These are phyloP conservation scores for Colletotrichum karsti DNA, from an alignment of 2,329 filamentous ascomycete species.

Conservation along the genomic window DNA sequence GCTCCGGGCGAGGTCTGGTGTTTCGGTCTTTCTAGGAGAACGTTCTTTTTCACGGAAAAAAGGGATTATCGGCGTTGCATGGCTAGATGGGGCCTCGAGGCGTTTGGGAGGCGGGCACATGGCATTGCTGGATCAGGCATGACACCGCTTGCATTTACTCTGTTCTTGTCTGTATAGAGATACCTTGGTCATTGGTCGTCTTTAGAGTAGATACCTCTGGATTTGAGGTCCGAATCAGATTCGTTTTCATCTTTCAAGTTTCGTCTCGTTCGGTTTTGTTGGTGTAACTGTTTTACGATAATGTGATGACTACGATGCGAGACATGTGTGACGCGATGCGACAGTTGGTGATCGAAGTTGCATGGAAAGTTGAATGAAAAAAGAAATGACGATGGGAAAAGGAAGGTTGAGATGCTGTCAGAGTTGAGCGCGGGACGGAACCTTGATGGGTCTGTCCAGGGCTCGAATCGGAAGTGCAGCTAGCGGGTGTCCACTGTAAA, in stretches of 20 bases:
- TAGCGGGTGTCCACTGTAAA: slow-evolving; percentile 5
- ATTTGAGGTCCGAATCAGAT: neutral
- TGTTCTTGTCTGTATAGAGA: slow-evolving; percentile 5
- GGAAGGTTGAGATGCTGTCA: neutral
- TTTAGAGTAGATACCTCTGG: slow-evolving; percentile 4
- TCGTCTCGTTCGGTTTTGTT: neutral
- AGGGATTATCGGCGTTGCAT: slow-evolving; percentile 4
- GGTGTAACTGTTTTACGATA: neutral
- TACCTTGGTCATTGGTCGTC: slow-evolving; percentile 25
- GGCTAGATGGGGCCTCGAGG: neutral
- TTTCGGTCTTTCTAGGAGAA: neutral
- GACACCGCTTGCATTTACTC: slow-evolving; percentile 17
- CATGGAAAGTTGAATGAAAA: no score
- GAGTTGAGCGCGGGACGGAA: neutral
- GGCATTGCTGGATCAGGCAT: slow-evolving; percentile 21
- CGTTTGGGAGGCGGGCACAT: slow-evolving; percentile 20
- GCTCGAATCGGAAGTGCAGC: neutral
- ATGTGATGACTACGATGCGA: no score
- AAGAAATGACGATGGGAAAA: no score
- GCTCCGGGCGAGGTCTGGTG: neutral
- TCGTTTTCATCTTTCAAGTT: neutral
- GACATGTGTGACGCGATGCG: neutral
- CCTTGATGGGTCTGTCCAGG: neutral
- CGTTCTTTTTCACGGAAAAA: neutral
- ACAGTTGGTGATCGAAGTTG: no score